Evolutionary conservation across 768 basidiomycete genomes (phyloP), one percentile per base, ranked within the genome.

Genomic region (Gymnopilus junonius): DNA sequence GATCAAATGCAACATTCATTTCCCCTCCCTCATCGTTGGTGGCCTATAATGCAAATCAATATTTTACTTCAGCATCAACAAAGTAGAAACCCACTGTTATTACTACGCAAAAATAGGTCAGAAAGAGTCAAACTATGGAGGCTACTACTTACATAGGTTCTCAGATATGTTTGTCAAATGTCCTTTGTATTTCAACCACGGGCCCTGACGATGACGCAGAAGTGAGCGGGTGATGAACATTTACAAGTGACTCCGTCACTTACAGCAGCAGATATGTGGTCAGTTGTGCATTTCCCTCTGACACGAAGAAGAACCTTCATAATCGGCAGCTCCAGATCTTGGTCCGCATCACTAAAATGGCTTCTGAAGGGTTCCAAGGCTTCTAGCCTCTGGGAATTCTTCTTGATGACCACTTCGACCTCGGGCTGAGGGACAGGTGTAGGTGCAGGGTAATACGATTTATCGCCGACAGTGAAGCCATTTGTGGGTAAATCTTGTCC

Each of bases 141-240:
- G 39, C 3, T 58, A 54, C 42, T 43, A 85, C 92, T 71, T 72
- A 95, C 94, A 77, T 10, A 96, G 86, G 75, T 99, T 99, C 77
- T 98, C 94, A 3, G 96, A 95, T 63, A 98, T 97, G 74, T 98
- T 98, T 32, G 91, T 91, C 40, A 99, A 80, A 78, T 99, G 96
- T 0, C 94, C 97, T 75, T 99, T 99, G 82, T 97, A 99, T 80
- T 98, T 98, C 67, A 99, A 79, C 97, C 97, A 99, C 34, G 95
- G 94, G 2, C 97, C 97, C 92, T 93, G 59, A 23, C 40, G 63
- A 62, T 43, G 35, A 27, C 65, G 29, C 54, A 34, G 59, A 34
- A 59, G 23, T 48, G n/a, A 57, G 15, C 35, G 21, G 32, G 43
- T 50, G 53, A 21, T 15, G 27, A 32, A 11, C n/a, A 40, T 11